Conservation (phyloP, 768 basidiomycete genomes). For the Kwoniella shandongensis region DNA sequence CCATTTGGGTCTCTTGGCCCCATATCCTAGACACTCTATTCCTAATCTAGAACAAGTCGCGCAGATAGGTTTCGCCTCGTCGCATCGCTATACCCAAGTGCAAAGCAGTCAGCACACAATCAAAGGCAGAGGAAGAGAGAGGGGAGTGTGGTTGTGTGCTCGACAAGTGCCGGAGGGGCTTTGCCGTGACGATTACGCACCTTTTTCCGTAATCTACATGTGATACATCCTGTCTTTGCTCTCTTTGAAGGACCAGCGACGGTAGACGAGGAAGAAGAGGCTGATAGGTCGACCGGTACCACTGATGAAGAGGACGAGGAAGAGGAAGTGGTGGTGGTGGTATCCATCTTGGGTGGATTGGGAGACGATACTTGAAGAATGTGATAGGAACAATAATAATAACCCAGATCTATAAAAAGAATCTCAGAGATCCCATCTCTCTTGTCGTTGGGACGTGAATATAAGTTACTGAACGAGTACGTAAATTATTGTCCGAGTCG, state of each 20-base stretch:
- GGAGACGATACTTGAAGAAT: too few species aligned
- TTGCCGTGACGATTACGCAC: slow-evolving; percentile 4
- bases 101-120: not conserved
- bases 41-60: slow-evolving; percentile 28
- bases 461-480: too few species aligned
- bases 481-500: too few species aligned
- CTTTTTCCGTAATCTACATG: slow-evolving; percentile 54
- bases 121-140: not conserved
- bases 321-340: too few species aligned
- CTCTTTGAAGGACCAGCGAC: not conserved
- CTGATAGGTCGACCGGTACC: too few species aligned
- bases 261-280: too few species aligned
- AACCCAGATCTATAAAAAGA: too few species aligned
- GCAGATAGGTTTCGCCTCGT: slow-evolving; percentile 29
- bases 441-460: too few species aligned
- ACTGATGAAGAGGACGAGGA: too few species aligned
- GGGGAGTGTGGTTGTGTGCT: not conserved
- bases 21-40: slow-evolving; percentile 35
- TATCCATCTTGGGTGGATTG: too few species aligned
- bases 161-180: not conserved
- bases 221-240: slow-evolving; percentile 52
- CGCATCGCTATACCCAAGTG: slow-evolving; percentile 24
- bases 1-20: slow-evolving; percentile 29
- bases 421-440: too few species aligned
- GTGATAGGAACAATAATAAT: too few species aligned